Base-by-base conservation (phyloP, 345 rosid genomes). In the Sapria himalayana region DNA sequence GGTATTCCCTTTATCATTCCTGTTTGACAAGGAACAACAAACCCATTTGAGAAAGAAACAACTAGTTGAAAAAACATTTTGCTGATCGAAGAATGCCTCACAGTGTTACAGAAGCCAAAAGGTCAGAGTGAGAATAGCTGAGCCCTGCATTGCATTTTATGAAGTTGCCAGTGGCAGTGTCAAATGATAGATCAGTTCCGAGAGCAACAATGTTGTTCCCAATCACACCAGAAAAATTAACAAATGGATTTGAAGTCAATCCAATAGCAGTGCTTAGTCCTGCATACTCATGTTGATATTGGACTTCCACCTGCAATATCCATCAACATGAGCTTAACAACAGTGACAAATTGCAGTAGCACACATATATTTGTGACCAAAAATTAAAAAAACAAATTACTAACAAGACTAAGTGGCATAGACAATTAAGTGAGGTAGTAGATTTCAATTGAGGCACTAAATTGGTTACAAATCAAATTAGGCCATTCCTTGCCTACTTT, bases 111-210 rank as follows among this genome's bases (percentile, higher is more conserved):
- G 95, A 61, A 52, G 93, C 79, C 57, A 77, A 64, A 23, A 91
- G 71, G 56, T 84, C 95, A 2, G 69, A 59, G 55, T 74, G 63
- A 15, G 73, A 62, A 57, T 59, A 71, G 60, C 60, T 73, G 52
- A 80, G 37, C 19, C 81, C 93, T 12, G 81, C 81, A 52, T 91
- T 91, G 58, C 44, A 61, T 33, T 84, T 79, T 18, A 77, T 80
- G 42, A 91, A 68, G 49, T 73, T 72, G 36, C 99, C 81, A 55
- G 64, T 21, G 19, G 76, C 72, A 7, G 85, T 77, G 52, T 91
- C 78, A 47, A 84, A 91, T 16, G 84, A 56, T 2, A 80, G 70
- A 61, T 91, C 93, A n/a, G 99, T 72, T 47, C 99, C 99, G 31
- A 80, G 58, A 44, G 92, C 57, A 48, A 77, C 21, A 18, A 25